Base-by-base conservation (phyloP, 1,139 yeast species). In the Geotrichum klebahnii region DNA sequence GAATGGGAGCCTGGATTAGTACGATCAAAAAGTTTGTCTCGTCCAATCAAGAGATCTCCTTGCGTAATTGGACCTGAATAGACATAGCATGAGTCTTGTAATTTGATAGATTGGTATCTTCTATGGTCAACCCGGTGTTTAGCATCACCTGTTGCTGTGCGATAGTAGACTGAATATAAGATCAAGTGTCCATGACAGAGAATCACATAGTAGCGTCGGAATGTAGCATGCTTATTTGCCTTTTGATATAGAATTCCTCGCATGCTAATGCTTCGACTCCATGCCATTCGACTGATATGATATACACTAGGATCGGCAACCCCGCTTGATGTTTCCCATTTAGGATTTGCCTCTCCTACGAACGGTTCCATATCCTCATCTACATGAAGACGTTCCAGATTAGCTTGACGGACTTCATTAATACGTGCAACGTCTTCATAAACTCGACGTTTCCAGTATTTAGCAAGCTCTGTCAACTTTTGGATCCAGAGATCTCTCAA, bases 211-310 rank as follows among this genome's bases (percentile, higher is more conserved):
- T 71, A 78, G 54, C 77, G 78, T 44, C 69, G 71, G 65, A 87
- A 88, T 33, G 79, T 72, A 0, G 87, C 67, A 62, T 84, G 90
- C 61, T 81, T 84, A 54, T 78, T 79, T 3, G 80, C 75, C 60
- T 88, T 88, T 57, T 80, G 81, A 61, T 76, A 87, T 35, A 89
- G 64, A 36, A 72, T 66, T 0, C 96, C 96, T 55, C 79, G 76
- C 51, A 65, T 64, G 22, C 81, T 68, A 10, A 88, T 69, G n/a
- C 82, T 74, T 19, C 80, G 75, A 26, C 81, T 74, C 67, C 83
- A 72, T 0, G 90, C 72, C 16, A 12, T 20, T 8, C 34, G 38
- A 1, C 20, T 32, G n/a, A 14, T 38, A 2, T 37, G 32, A 19
- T 44, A 49, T 42, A 80, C 62, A 57, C 81, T 80, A 0, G 87